Evolutionary conservation across 1,139 yeast genomes (phyloP), one percentile per base, ranked within the genome.

Genomic region (Blastobotrys indianensis): DNA sequence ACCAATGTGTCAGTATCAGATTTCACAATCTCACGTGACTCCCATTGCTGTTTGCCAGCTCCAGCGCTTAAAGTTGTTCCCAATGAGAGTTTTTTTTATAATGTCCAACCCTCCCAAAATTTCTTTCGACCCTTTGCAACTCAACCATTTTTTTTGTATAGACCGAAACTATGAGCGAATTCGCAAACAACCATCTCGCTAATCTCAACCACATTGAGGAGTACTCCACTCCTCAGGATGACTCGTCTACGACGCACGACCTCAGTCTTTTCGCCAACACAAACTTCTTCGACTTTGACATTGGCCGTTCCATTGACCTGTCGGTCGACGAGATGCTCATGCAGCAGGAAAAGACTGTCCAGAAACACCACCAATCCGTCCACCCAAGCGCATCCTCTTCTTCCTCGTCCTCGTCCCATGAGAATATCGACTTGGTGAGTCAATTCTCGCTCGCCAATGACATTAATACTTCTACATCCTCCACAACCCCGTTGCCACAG

Each of bases 261-360:
- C 61, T 70, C 45, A 59, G 66, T 38, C 60, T 69, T 43, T 69
- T 69, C 55, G 55, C 72, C 41, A 68, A 69, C 54, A 69, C 73
- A 35, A 66, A 67, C 45, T 69, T 69, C 54, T 69, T 69, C 53
- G 73, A 69, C 57, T 64, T 69, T 48, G 74, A 69, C 47, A 62
- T 69, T 56, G 74, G 73, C 40, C 57, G 69, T 42, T 57, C 69
- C 38, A 67, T 72, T 31, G 70, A 69, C 49, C 64, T 68, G 47
- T 57, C 68, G 4, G 69, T 65, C 20, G 72, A 66, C 50, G 72
- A 68, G 50, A 55, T 67, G 49, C 54, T 63, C 46, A 64, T 65
- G 65, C 67, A 64, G 52, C 70, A 67, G 53, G 70, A 67, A 52
- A 59, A 60, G 51, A 63, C 58, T 47, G 57, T 66, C 20, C 70